Base-by-base conservation (phyloP, 1,284 basidiomycete genomes). In the Amylostereum areolatum region DNA sequence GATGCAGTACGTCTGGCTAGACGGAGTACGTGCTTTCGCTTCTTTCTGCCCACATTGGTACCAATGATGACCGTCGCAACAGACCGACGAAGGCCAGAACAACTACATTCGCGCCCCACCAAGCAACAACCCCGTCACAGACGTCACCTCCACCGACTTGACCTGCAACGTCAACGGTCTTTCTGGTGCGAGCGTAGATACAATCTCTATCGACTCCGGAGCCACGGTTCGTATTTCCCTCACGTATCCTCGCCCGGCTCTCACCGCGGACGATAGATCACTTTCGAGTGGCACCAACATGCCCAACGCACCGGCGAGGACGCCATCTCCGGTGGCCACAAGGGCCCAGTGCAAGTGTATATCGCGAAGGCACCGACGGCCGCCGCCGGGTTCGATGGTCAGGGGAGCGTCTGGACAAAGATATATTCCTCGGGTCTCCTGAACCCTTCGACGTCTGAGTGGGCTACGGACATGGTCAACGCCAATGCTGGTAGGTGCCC, bases 391-490 rank as follows among this genome's bases (percentile, higher is more conserved):
- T 77, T 74, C 59, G 58, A 75, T 51, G 74, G 72, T 11, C 72
- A 71, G 52, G 75, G 72, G 32, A 54, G 70, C n/a, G 73, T 76
- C 30, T 78, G 75, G 73, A 75, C 74, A 39, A 77, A 77, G 67
- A 73, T 78, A 32, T 77, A 76, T 56, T 66, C 69, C 3, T 72
- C 73, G 36, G 73, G 74, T n/a, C 66, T 77, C 31, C 49, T 75
- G 31, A 63, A 69, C 48, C 51, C 71, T 3, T 59, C 53, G 39
- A 53, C 62, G 7, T 62, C 66, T 51, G 55, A 67, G 46, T 75
- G 74, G 74, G 73, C 74, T 6, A 72, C 72, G 4, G 74, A 77
- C 55, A 62, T 75, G 44, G 72, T 77, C 34, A 77, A 77, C 45
- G 49, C 70, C 8, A 72, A 70, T 55, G 52, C 48, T 40, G 73